Evolutionary conservation across 2,329 filamentous ascomycete species (phyloP).

Genomic region (Colletotrichum tamarilloi): DNA sequence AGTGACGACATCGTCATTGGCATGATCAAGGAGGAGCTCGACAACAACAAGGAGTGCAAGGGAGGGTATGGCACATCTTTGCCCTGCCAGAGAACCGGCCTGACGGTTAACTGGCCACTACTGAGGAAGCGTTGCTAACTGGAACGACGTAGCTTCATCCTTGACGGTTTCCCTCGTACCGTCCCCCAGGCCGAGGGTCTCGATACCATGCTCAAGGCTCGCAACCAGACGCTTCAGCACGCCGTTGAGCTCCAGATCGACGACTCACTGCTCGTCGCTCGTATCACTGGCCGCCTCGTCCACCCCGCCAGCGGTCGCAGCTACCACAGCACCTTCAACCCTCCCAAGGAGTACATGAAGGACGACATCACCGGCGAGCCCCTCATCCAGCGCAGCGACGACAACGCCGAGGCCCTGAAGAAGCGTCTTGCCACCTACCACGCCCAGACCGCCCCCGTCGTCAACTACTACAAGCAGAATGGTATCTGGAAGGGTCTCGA

Average conservation of each 20-base stretch:
- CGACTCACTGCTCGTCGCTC: slow-evolving; percentile 90
- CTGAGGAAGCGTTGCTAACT: slow-evolving; percentile 7
- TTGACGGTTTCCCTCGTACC: slow-evolving; percentile 97
- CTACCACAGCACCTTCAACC: slow-evolving; percentile 99
- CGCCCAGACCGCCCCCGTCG: slow-evolving; percentile 90
- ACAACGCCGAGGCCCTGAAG: slow-evolving; percentile 95
- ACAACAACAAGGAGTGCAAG: slow-evolving; percentile 94
- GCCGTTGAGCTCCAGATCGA: slow-evolving; percentile 98
- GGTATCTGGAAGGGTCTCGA: slow-evolving; percentile 97
- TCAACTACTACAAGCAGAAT: slow-evolving; percentile 95
- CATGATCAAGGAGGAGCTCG: slow-evolving; percentile 98
- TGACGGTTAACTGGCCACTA: not conserved
- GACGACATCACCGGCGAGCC: slow-evolving; percentile 98
- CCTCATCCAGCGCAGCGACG: slow-evolving; percentile 93
- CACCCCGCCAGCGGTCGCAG: slow-evolving; percentile 96
- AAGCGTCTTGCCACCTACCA: slow-evolving; percentile 96
- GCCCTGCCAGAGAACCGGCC: not conserved
- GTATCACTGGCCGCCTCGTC: slow-evolving; percentile 95
- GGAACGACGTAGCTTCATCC: slow-evolving; percentile 81
- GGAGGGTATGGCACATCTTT: slow-evolving; percentile 76
- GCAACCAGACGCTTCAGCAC: slow-evolving; percentile 89
- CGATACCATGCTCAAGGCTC: slow-evolving; percentile 86
- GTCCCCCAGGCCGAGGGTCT: slow-evolving; percentile 95
- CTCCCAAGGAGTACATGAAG: slow-evolving; percentile 92
- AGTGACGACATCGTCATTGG: slow-evolving; percentile 99